These are phyloP conservation scores for Trichomonascus vanleenenianus DNA, from an alignment of 805 yeast species.

Conservation along the genomic window DNA sequence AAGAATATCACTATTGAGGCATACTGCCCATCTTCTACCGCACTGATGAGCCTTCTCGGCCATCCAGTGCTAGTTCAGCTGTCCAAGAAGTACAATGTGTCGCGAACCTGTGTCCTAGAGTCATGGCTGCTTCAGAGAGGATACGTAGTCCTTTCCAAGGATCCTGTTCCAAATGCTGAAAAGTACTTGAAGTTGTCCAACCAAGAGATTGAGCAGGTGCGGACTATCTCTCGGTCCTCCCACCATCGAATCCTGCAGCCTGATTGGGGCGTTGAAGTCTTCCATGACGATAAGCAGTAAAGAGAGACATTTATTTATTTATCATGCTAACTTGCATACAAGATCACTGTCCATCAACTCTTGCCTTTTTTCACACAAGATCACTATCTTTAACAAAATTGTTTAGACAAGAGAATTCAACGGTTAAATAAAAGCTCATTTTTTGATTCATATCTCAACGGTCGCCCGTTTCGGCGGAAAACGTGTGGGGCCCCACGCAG, in stretches of 20 bases:
- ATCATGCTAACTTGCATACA: neutral
- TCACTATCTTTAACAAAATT: too few species aligned
- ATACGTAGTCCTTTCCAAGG: slow-evolving; percentile 52
- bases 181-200: slow-evolving; percentile 32
- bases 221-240: slow-evolving; percentile 16
- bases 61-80: slow-evolving; percentile 46
- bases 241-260: neutral
- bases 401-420: too few species aligned
- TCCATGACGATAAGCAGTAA: neutral
- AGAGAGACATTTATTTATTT: neutral
- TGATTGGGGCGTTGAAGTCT: neutral
- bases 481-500: too few species aligned
- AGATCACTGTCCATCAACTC: too few species aligned
- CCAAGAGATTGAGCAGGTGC: slow-evolving; percentile 35
- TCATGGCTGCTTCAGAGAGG: slow-evolving; percentile 36
- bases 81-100: slow-evolving; percentile 45
- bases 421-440: too few species aligned
- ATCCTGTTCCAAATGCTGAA: slow-evolving; percentile 38
- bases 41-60: slow-evolving; percentile 48
- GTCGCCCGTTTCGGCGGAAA: too few species aligned
- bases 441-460: too few species aligned
- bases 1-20: slow-evolving; percentile 59
- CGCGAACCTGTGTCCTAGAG: slow-evolving; percentile 9
- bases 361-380: too few species aligned
- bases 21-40: slow-evolving; percentile 71